Conservation (phyloP, 2,329 filamentous ascomycete genomes). For the Botrytis elliptica region DNA sequence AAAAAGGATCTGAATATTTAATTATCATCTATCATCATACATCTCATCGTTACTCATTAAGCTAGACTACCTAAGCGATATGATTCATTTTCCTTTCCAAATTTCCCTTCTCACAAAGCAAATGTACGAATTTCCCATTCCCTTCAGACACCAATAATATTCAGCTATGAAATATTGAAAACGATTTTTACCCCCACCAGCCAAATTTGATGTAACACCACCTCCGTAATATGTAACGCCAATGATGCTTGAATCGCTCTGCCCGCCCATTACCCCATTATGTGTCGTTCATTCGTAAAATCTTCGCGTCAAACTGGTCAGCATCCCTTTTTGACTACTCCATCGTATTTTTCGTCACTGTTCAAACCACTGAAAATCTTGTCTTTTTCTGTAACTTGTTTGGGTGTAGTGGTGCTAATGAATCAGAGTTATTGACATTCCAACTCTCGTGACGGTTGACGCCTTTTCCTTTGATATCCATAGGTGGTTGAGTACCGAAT, state of each 20-base stretch:
- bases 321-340: neutral
- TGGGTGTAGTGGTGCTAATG: slow-evolving; percentile 17
- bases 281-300: neutral
- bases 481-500: slow-evolving; percentile 31
- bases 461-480: slow-evolving; percentile 26
- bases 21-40: neutral
- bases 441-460: slow-evolving; percentile 20
- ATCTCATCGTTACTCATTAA: slow-evolving; percentile 16
- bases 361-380: neutral
- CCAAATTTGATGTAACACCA: neutral
- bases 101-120: neutral
- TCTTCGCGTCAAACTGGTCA: neutral
- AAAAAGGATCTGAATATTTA: neutral
- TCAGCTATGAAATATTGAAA: slow-evolving; percentile 17
- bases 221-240: slow-evolving; percentile 3
- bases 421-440: slow-evolving; percentile 26
- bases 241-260: neutral
- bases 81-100: slow-evolving; percentile 17
- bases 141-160: neutral
- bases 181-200: neutral
- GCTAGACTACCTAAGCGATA: slow-evolving; percentile 13
- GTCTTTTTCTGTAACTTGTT: slow-evolving; percentile 21
- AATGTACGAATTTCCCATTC: neutral
- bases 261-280: neutral
- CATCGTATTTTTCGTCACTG: neutral